Base-by-base conservation (phyloP, 805 yeast species). In the Wickerhamomyces rabaulensis region DNA sequence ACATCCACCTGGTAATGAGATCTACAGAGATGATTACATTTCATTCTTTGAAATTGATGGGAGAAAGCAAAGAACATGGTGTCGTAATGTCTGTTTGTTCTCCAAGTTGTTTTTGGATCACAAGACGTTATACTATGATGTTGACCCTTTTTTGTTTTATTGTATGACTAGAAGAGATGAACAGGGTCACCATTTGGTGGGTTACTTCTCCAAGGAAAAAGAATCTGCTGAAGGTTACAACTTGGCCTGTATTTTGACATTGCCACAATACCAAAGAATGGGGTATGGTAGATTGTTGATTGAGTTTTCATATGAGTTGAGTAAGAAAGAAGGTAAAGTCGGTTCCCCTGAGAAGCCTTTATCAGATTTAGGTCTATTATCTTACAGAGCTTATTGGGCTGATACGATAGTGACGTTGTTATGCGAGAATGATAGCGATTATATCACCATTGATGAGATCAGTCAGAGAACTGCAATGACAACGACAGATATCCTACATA, bases 1-100 rank as follows among this genome's bases (percentile, higher is more conserved):
- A 62, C 98, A 92, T 60, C 99, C 99, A 1, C 99, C 99, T 0
- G 99, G 99, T 0, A 94, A 94, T 68, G 99, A 94, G 61, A 91
- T 94, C 20, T 94, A 94, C 65, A 73, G 99, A 42, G 98, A 94
- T 64, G 91, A 85, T 42, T 80, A 84, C 56, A 92, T 94, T 36
- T 87, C 97, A 16, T 94, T 94, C 63, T 94, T 92, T 74, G 99
- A 94, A 64, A 91, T 94, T 52, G 99, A 94, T 66, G 99, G 99
- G 10, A 74, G 97, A 48, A 86, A 87, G 55, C 99, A 94, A 68
- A 74, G 98, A 53, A 86, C 96, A 0, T 94, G 98, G 97, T 94
- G 99, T 66, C 79, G 99, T 52, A 94, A 94, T 64, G 73, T 94
- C 48, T 94, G 98, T 73, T 70, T 94, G 47, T 67, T 94, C n/a